phyloP scores from a whole-genome alignment of 73 alveolate genomes.

The Paraurostyla sp. region DNA sequence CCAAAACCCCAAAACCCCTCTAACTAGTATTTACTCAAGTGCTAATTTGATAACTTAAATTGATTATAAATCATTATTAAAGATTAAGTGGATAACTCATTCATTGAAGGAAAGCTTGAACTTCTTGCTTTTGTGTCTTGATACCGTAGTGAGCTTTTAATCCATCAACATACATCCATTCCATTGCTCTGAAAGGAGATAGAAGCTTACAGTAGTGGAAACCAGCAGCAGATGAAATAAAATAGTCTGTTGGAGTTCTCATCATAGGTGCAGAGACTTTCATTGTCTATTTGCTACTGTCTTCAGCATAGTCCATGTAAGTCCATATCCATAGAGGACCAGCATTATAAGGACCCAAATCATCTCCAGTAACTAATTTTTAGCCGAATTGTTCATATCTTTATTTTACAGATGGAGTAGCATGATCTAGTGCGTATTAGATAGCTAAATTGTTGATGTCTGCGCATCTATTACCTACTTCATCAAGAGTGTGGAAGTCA shows the following conservation, averaged over 20 bases:
- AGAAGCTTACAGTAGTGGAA: constrained; percentile 82
- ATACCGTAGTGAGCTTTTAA: constrained; percentile 38
- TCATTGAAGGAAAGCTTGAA: neutral
- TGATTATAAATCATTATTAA: too few relatives aligned
- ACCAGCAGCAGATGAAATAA: constrained; percentile 67
- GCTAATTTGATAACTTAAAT: too few relatives aligned
- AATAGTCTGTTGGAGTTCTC: constrained; percentile 39
- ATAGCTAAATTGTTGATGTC: constrained; percentile 39
- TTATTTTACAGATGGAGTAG: neutral
- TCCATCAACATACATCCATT: constrained; percentile 81
- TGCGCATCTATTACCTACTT: constrained; percentile 38
- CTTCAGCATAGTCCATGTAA: neutral
- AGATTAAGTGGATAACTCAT: too few relatives aligned
- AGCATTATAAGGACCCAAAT: constrained; percentile 63
- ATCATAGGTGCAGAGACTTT: constrained; percentile 17
- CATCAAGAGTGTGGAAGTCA: constrained; percentile 63
- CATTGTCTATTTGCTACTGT: constrained; percentile 1
- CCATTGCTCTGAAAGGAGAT: constrained; percentile 84
- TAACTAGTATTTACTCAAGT: too few relatives aligned
- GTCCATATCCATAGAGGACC: constrained; percentile 69
- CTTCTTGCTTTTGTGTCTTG: neutral
- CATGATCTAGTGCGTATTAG: constrained; percentile 45
- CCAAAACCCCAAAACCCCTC: too few relatives aligned
- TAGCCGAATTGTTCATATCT: constrained; percentile 42
- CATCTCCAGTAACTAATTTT: constrained; percentile 44